These are phyloP conservation scores for Candida pseudoviswanathii DNA, from an alignment of 1,139 yeast genomes.

Conservation along the genomic window DNA sequence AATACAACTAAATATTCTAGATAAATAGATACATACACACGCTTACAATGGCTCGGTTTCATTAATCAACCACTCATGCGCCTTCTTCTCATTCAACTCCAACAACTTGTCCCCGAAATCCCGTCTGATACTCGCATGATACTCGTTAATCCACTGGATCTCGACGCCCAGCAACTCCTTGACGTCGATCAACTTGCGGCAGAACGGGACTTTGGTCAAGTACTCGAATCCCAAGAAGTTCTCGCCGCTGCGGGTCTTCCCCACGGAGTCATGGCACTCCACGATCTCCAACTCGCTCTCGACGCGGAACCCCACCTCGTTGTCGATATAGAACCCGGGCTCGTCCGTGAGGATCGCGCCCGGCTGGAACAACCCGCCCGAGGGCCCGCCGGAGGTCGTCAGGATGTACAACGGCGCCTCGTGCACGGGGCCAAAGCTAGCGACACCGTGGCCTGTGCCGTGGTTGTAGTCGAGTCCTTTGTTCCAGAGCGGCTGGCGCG, in stretches of 20 bases:
- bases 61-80: slow-evolving; percentile 40
- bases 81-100: slow-evolving; percentile 41
- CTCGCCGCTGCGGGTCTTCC: slow-evolving; percentile 38
- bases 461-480: slow-evolving; percentile 56
- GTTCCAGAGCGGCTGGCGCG: slow-evolving; percentile 55
- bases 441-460: slow-evolving; percentile 66
- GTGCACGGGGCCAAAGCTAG: slow-evolving; percentile 58
- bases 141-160: slow-evolving; percentile 53
- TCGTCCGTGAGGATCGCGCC: slow-evolving; percentile 58
- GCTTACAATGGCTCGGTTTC: slow-evolving; percentile 37
- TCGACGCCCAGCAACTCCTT: slow-evolving; percentile 40
- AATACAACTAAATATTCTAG: slow-evolving; percentile 6
- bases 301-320: slow-evolving; percentile 53
- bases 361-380: slow-evolving; percentile 33
- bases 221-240: slow-evolving; percentile 48
- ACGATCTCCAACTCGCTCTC: slow-evolving; percentile 55
- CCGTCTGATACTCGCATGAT: slow-evolving; percentile 39
- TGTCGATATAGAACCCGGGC: slow-evolving; percentile 58
- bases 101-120: slow-evolving; percentile 38
- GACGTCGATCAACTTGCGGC: slow-evolving; percentile 47
- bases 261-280: slow-evolving; percentile 31
- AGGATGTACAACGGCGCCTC: slow-evolving; percentile 56
- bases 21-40: slow-evolving; percentile 11
- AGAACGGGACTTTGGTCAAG: slow-evolving; percentile 57
- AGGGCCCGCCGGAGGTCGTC: slow-evolving; percentile 40